Base-by-base conservation (phyloP, 805 yeast species). In the Metschnikowia hibisci region DNA sequence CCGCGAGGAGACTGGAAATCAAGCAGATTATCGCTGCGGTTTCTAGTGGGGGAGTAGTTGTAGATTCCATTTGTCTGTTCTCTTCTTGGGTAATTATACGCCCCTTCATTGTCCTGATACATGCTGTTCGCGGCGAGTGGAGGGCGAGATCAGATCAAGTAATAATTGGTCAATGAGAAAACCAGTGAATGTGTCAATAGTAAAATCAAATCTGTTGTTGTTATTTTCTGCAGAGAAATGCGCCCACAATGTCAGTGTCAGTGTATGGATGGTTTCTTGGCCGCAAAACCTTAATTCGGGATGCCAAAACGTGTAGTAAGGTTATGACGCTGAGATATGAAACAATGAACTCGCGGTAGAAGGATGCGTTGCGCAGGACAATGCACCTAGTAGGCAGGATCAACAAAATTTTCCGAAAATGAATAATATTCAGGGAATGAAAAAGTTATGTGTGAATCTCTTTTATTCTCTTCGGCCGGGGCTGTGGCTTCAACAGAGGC, bases 11-110 rank as follows among this genome's bases (percentile, higher is more conserved):
- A 54, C n/a, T 43, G 44, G 29, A 51, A 51, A 8, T 37, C 39
- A 10, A 51, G 34, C 55, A 51, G 55, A 11, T 34, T 39, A 13
- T 36, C 35, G 45, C 53, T 50, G 29, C 44, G 32, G 33, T 34
- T 33, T 22, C 47, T 15, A 13, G 43, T 28, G 20, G 34, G 34
- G 11, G 47, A 39, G 39, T 48, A 52, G 43, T 50, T 46, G 48
- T 52, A 43, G 20, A 37, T 37, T 3, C 51, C 54, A n/a, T 43
- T 32, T 12, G 45, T 41, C 32, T 48, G 52, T 20, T 44, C 42
- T 26, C 43, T 34, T 29, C 22, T 20, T 8, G 40, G 46, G 33
- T 45, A 44, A 25, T 35, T 20, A n/a, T 23, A 34, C n/a, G 44
- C 39, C 12, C 33, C 28, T 6, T 32, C 35, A 23, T 34, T 28